Base-by-base conservation (phyloP, 352 stramenopile species). In the Globisporangium parvum region DNA sequence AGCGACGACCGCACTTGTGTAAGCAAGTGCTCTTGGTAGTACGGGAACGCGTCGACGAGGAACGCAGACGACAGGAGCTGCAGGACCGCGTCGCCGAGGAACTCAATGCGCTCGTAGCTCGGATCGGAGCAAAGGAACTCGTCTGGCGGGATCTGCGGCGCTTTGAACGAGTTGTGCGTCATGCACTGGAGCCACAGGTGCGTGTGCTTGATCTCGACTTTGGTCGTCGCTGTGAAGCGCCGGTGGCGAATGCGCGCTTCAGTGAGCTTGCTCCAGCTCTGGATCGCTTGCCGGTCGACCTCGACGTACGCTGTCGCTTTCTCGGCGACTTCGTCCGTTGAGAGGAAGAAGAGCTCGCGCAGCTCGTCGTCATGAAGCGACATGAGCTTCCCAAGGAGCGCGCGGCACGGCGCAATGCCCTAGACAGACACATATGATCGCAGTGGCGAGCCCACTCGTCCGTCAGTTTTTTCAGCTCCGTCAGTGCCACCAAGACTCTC, bases 61-160 rank as follows among this genome's bases (percentile, higher is more conserved):
- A 89, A 91, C 33, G 75, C 76, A 0, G 81, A 91, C 23, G 81
- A 88, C 18, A 95, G 63, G 18, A 93, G 50, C 56, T 95, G 80
- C 14, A 95, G 62, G 55, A 95, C 80, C 8, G 85, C 73, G 23
- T 95, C 85, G 9, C 85, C 85, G 14, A 95, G 67, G 59, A 93
- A 95, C 65, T 93, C 85, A 23, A 95, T 86, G 11, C 85, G 80
- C 52, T 93, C 82, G 58, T 93, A 93, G 49, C 66, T 91, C 39
- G 80, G 65, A 20, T 93, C 83, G 3, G 81, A 61, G 31, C 74
- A 70, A 10, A 93, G 57, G 45, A 88, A 92, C 47, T 87, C 81
- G 45, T 77, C 78, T 0, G 72, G 73, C 12, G 81, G 67, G 28
- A 91, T 89, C 55, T 87, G 76, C 2, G 76, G 75, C 18, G 70